These are phyloP conservation scores for Zymoseptoria crescenta DNA, from an alignment of 2,329 filamentous ascomycete species.

Conservation along the genomic window DNA sequence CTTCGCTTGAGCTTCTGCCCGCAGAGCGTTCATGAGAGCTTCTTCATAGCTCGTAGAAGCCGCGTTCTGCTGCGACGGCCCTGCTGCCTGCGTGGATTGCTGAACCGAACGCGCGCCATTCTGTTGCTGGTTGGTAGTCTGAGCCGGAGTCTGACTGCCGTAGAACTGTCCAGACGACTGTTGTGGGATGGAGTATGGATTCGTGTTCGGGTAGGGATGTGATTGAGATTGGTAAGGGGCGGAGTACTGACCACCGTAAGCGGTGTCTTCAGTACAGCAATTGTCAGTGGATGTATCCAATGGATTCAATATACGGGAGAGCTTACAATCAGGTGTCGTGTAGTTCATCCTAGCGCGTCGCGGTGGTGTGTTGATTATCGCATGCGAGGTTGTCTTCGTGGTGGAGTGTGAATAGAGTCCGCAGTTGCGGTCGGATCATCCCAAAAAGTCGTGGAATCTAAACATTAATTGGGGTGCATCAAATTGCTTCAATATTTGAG, in stretches of 20 bases:
- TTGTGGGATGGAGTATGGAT: background rate
- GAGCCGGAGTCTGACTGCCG: background rate
- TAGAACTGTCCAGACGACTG: background rate
- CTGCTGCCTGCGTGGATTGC: background rate
- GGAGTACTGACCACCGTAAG: background rate
- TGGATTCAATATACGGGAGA: background rate
- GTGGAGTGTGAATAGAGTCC: background rate
- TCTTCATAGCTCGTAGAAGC: conserved; percentile 15
- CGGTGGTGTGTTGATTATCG: background rate
- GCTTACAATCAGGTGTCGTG: background rate
- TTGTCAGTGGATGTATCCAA: background rate
- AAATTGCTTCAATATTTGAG: background rate
- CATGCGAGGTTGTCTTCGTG: background rate
- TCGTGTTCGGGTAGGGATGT: background rate
- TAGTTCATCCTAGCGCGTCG: background rate
- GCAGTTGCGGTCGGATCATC: background rate
- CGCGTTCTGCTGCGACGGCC: background rate
- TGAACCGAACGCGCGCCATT: background rate
- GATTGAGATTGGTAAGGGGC: background rate
- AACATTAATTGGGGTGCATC: background rate
- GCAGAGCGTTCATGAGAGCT: conserved; percentile 19
- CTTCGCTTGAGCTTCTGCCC: conserved; percentile 10
- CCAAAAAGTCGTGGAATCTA: background rate
- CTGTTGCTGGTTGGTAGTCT: background rate
- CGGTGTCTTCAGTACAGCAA: background rate